A percentile compares a stretch with the other conserved stretches of the same genome.
These are phyloP conservation scores for Phytophthora fragariae DNA, from an alignment of 352 stramenopile species.

Conservation along the genomic window DNA sequence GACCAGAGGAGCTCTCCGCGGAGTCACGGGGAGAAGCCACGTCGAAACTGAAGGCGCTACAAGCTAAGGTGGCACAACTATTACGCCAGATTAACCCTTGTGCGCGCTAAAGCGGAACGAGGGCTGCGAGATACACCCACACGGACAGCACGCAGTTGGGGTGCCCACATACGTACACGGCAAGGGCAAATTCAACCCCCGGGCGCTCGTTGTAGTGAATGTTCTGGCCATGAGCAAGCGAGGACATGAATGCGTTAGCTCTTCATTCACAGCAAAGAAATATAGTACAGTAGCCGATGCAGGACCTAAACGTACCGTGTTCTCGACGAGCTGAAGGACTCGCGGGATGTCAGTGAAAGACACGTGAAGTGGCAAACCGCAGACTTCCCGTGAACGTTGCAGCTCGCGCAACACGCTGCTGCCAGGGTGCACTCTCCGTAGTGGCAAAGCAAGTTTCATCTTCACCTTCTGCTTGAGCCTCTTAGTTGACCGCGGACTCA, in stretches of 20 bases:
- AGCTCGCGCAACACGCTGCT: conserved; percentile 40
- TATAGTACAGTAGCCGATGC: conserved; percentile 26
- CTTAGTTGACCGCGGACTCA: conserved; percentile 21
- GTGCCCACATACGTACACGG: conserved; percentile 87
- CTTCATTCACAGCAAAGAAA: conserved; percentile 23
- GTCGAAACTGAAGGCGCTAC: conserved; percentile 71
- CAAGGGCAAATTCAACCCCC: conserved; percentile 92
- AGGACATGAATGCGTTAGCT: conserved; percentile 22
- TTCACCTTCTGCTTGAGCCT: conserved; percentile 36
- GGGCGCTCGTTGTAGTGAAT: conserved; percentile 90
- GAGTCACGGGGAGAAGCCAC: conserved; percentile 64
- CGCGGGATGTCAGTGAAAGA: conserved; percentile 88
- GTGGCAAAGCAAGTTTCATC: conserved; percentile 33
- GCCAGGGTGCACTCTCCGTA: conserved; percentile 15
- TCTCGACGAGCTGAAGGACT: conserved; percentile 85
- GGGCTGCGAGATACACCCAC: conserved; percentile 93
- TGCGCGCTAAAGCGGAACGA: conserved; percentile 44
- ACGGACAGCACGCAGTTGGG: conserved; percentile 90
- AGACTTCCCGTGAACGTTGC: conserved; percentile 60
- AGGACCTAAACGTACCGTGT: conserved; percentile 61
- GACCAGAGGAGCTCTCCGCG: conserved; percentile 66
- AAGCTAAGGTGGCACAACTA: conserved; percentile 73
- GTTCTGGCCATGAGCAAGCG: conserved; percentile 52
- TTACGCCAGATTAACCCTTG: conserved; percentile 65
- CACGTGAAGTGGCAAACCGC: conserved; percentile 87